Evolutionary conservation across 352 stramenopile species (phyloP).

Genomic region (Elongisporangium senticosum): DNA sequence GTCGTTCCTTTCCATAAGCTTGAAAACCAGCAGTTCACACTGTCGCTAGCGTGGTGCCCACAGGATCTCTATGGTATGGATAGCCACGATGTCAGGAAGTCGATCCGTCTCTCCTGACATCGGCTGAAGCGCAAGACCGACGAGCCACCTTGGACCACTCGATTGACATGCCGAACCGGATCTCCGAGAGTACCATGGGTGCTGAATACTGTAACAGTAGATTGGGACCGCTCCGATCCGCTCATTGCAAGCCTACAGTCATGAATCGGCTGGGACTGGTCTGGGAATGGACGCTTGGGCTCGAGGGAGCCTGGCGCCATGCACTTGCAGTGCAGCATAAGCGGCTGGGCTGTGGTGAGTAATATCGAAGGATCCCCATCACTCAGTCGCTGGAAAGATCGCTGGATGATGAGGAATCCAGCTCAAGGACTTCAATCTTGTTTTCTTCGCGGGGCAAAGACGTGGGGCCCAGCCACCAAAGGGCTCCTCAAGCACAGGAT

Average conservation of each 20-base stretch:
- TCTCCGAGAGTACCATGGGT: neutral
- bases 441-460: neutral
- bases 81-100: neutral
- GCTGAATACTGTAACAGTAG: neutral
- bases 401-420: neutral
- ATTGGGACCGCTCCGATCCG: neutral
- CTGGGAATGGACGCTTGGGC: neutral
- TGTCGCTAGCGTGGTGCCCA: neutral
- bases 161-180: neutral
- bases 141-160: neutral
- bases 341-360: neutral
- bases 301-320: neutral
- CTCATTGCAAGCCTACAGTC: neutral
- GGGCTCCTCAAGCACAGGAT: too few relatives aligned
- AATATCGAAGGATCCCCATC: neutral
- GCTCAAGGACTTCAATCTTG: neutral
- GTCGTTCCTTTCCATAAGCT: neutral
- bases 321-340: neutral
- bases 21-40: neutral
- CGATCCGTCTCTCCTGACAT: neutral
- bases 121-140: neutral
- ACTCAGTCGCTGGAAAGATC: neutral
- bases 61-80: neutral
- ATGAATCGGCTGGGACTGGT: neutral
- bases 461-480: neutral